Evolutionary conservation across 1,284 basidiomycete species (phyloP), one percentile per base, ranked within the genome.

Genomic region (Erythrobasidium hasegawianum): DNA sequence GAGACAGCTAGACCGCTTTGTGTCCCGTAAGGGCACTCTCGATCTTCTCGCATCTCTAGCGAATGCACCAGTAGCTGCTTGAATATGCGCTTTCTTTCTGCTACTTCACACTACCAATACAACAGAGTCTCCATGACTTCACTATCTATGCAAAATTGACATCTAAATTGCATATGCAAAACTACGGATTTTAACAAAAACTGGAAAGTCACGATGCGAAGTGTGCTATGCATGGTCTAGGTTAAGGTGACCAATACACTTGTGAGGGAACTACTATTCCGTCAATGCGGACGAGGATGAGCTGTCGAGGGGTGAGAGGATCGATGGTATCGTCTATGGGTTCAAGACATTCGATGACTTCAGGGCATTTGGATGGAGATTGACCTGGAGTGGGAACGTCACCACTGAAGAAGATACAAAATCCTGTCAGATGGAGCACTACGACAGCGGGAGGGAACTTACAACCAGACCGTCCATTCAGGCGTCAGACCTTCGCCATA

Each of bases 241-340:
- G 2, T 57, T 54, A 64, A 3, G 53, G 61, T 16, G 13, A 20
- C 55, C 40, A 93, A 81, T 85, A 83, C 57, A 86, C 82, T 73
- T 81, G 85, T 16, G 90, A 93, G 2, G 94, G 93, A 81, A 94
- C 88, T 69, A 96, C 87, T 70, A 94, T 84, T 26, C 93, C 93
- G 74, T 96, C 93, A 8, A 86, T 84, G 65, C 92, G 84, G 68
- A 95, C 87, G 70, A 96, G 83, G 71, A 92, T 83, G 69, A 96
- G 85, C 4, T 90, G 89, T 53, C 87, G 81, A 59, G 85, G 83
- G 78, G 87, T 88, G 67, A 47, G 56, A 27, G 55, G 38, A 27
- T 49, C 26, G 38, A 55, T 72, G 82, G 83, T 57, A 80, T 80
- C 72, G 87, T 85, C 7, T 85, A 43, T 13, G 64, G 45, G 29